phyloP scores from a whole-genome alignment of 208 protist genomes.

The Phytomonas francai region DNA sequence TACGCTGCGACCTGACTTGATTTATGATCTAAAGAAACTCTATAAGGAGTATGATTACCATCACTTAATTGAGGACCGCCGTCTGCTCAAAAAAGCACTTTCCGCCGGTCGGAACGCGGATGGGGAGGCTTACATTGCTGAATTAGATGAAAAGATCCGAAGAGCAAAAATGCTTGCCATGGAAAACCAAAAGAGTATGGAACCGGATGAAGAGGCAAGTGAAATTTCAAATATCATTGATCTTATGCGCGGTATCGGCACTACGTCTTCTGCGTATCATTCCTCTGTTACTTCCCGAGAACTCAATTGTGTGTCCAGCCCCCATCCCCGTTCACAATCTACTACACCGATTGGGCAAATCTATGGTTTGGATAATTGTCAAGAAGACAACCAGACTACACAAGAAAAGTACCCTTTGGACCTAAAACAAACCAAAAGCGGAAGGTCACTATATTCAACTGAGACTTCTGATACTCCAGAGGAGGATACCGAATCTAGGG shows the following conservation, averaged over 20 bases:
- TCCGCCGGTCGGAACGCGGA: background rate
- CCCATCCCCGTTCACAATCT: background rate
- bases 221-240: background rate
- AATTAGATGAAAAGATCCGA: constrained; percentile 32
- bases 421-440: background rate
- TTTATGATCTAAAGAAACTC: constrained; percentile 49
- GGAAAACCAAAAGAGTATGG: constrained; percentile 11
- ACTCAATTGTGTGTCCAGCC: background rate
- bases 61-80: constrained; percentile 42
- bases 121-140: constrained; percentile 20
- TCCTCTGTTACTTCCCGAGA: background rate
- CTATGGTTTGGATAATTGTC: background rate
- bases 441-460: background rate
- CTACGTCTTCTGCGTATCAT: background rate
- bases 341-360: background rate
- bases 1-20: constrained; percentile 36
- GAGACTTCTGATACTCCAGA: background rate
- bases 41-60: constrained; percentile 63
- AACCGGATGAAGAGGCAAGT: background rate
- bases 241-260: background rate
- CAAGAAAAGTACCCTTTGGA: background rate
- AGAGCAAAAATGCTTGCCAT: constrained; percentile 4
- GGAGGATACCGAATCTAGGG: background rate
- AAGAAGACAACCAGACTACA: background rate
- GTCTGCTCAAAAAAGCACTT: constrained; percentile 5